These are phyloP conservation scores for Raphidocelis subcapitata DNA, from an alignment of 139 green algal genomes.

Conservation along the genomic window DNA sequence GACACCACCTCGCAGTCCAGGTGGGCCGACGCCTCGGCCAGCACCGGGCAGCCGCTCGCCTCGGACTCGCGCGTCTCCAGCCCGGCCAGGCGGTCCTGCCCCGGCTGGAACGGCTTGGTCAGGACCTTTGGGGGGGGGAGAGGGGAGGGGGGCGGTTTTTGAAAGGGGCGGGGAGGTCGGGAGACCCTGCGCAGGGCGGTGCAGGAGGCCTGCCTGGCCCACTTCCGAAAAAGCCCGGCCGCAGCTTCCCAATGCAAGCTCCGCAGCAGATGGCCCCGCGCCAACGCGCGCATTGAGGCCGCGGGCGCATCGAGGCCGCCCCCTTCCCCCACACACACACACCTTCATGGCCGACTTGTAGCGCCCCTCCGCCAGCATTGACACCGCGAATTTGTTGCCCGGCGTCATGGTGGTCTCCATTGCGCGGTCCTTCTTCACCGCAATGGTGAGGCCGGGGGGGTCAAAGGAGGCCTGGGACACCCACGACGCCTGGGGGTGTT, in stretches of 20 bases:
- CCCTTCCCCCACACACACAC: too few relatives aligned
- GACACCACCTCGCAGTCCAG: slow-evolving; percentile 35
- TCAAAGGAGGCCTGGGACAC: slow-evolving; percentile 81
- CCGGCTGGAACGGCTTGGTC: slow-evolving; percentile 79
- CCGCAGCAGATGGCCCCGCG: too few relatives aligned
- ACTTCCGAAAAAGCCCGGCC: too few relatives aligned
- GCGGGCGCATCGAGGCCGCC: too few relatives aligned
- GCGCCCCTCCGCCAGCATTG: slow-evolving; percentile 77
- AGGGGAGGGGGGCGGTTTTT: not conserved
- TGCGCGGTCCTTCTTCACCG: slow-evolving; percentile 93
- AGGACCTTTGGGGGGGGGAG: slow-evolving; percentile 41
- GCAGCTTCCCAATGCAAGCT: too few relatives aligned
- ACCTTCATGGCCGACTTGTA: slow-evolving; percentile 33
- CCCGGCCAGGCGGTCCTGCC: slow-evolving; percentile 80
- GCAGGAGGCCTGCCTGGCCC: too few relatives aligned
- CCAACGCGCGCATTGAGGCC: too few relatives aligned
- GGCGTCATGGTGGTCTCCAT: slow-evolving; percentile 82
- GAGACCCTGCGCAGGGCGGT: too few relatives aligned
- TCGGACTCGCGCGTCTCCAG: slow-evolving; percentile 49
- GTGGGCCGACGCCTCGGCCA: slow-evolving; percentile 14
- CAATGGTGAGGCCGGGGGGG: slow-evolving; percentile 88
- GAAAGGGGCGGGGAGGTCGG: too few relatives aligned
- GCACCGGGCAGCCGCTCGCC: slow-evolving; percentile 46
- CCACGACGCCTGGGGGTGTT: too few relatives aligned
- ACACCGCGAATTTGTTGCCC: slow-evolving; percentile 80